phyloP scores from a whole-genome alignment of 352 stramenopile genomes.

The Pythium myriotylum region DNA sequence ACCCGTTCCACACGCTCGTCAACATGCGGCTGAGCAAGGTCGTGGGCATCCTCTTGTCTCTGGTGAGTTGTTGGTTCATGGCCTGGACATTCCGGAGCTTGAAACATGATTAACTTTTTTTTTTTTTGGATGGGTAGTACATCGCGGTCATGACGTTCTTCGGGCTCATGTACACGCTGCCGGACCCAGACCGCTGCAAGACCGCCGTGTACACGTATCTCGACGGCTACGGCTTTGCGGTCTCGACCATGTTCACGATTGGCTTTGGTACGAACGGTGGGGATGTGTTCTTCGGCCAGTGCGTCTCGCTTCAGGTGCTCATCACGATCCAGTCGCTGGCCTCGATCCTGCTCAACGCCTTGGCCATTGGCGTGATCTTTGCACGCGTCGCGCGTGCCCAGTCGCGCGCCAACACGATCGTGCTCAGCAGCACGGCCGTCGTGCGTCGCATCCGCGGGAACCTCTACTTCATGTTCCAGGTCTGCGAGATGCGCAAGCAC shows the following conservation, averaged over 20 bases:
- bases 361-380: constrained; percentile 96
- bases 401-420: constrained; percentile 91
- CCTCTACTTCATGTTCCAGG: constrained; percentile 94
- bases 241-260: constrained; percentile 81
- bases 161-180: constrained; percentile 72
- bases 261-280: constrained; percentile 78
- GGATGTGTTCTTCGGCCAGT: constrained; percentile 91
- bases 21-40: constrained; percentile 86
- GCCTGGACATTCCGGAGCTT: too few species aligned
- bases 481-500: constrained; percentile 91
- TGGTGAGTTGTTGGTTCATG: constrained; percentile 30
- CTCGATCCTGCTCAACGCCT: constrained; percentile 91
- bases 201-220: constrained; percentile 65
- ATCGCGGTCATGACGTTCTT: constrained; percentile 67
- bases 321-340: constrained; percentile 92
- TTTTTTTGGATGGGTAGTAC: constrained; percentile 44
- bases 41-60: constrained; percentile 36
- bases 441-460: constrained; percentile 88
- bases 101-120: not conserved
- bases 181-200: constrained; percentile 60
- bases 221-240: constrained; percentile 82
- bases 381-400: constrained; percentile 92
- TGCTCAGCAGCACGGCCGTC: constrained; percentile 93
- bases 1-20: constrained; percentile 83
- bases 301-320: constrained; percentile 91